Conservation (phyloP, 345 rosid species). For the Schrenkiella parvula region DNA sequence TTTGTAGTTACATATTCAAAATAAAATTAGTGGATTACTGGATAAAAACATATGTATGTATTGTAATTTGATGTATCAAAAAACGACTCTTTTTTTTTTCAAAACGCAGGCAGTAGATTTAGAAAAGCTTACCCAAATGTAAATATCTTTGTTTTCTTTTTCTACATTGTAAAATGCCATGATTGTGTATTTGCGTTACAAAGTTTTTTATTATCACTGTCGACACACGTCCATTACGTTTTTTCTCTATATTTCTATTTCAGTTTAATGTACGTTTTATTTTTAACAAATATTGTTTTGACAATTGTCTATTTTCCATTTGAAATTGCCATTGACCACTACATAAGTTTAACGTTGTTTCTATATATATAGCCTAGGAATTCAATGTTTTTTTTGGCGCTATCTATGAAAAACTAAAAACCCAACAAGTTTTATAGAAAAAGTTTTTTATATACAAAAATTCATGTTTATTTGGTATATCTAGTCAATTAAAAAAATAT, state of each 20-base stretch:
- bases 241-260: background rate
- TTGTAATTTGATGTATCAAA: background rate
- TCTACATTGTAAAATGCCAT: background rate
- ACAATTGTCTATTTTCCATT: constrained; percentile 14
- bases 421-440: background rate
- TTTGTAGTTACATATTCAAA: background rate
- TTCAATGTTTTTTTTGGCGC: background rate
- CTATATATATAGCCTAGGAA: background rate
- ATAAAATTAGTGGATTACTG: background rate
- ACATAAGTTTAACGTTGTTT: background rate
- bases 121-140: background rate
- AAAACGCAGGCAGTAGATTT: background rate
- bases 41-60: background rate
- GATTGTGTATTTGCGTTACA: constrained; percentile 11
- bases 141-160: background rate
- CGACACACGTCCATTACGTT: background rate
- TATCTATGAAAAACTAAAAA: background rate
- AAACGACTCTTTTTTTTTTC: background rate
- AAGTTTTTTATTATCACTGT: background rate
- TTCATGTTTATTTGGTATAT: background rate
- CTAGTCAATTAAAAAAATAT: no score
- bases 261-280: background rate
- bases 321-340: background rate
- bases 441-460: background rate
- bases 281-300: background rate